Conservation (phyloP, 805 yeast genomes). For the Lipomyces japonicus region DNA sequence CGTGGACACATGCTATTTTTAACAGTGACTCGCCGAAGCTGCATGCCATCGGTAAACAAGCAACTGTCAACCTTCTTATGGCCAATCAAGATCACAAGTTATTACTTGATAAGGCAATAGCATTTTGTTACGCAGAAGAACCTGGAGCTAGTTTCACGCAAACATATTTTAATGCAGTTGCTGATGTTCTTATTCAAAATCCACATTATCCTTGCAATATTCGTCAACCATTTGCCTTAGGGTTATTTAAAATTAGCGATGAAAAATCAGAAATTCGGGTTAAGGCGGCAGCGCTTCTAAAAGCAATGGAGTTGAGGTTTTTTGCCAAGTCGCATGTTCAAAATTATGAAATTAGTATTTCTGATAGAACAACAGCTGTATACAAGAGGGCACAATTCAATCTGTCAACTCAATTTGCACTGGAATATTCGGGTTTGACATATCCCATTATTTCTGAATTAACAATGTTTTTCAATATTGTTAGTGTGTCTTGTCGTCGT, state of each 20-base stretch:
- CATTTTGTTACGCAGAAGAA: conserved; percentile 65
- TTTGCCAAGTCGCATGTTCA: conserved; percentile 54
- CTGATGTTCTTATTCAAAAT: conserved; percentile 56
- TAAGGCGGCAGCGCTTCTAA: conserved; percentile 68
- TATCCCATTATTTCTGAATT: conserved; percentile 65
- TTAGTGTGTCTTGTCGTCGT: conserved; percentile 57
- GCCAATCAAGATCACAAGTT: conserved; percentile 55
- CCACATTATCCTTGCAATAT: conserved; percentile 51
- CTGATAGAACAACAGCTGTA: conserved; percentile 73
- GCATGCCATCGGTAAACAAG: conserved; percentile 61
- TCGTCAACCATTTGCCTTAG: conserved; percentile 67
- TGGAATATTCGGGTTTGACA: conserved; percentile 54
- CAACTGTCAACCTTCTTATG: conserved; percentile 62
- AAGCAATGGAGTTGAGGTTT: conserved; percentile 57
- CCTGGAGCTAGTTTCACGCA: conserved; percentile 52
- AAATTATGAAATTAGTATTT: conserved; percentile 63
- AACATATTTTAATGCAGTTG: conserved; percentile 67
- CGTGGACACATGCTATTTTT: conserved; percentile 78
- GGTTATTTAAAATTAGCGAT: conserved; percentile 74
- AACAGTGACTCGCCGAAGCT: conserved; percentile 53
- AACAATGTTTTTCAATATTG: conserved; percentile 63
- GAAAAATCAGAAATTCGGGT: conserved; percentile 63
- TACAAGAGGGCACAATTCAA: conserved; percentile 83
- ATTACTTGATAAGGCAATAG: conserved; percentile 54
- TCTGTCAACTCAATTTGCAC: conserved; percentile 69